Percentiles rank a stretch among this genome's conserved stretches.
These are phyloP conservation scores for Pseudoscleropodium purum DNA, from an alignment of 225 moss, liverwort and hornwort species.

Conservation along the genomic window DNA sequence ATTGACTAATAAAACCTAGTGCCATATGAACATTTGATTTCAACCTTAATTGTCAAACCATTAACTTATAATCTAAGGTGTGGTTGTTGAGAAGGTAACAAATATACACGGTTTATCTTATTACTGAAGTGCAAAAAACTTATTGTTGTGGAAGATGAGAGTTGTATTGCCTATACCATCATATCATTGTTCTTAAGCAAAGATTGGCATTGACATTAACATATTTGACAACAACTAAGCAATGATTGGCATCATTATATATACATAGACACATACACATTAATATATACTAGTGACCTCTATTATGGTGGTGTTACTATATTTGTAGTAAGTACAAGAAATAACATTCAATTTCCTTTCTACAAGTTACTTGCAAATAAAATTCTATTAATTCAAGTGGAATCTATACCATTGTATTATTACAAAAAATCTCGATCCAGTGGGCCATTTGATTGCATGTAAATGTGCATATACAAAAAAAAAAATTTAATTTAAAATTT, in stretches of 20 bases:
- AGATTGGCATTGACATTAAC: background rate
- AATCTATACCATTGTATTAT: rapidly evolving
- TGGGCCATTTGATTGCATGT: too few species aligned
- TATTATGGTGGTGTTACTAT: background rate
- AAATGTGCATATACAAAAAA: too few species aligned
- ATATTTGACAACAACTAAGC: background rate
- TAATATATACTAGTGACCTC: rapidly evolving
- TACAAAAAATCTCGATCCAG: too few species aligned
- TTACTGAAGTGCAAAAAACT: constrained; percentile 13
- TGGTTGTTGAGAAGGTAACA: background rate
- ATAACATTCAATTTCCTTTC: background rate
- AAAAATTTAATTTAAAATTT: too few species aligned
- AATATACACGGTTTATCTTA: constrained; percentile 3
- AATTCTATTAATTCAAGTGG: background rate
- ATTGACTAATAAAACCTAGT: background rate
- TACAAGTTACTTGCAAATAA: background rate
- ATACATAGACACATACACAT: too few species aligned
- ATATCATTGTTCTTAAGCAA: background rate
- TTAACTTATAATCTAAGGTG: background rate
- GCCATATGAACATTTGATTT: background rate
- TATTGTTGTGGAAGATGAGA: background rate
- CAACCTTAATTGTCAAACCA: background rate
- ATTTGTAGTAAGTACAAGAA: background rate
- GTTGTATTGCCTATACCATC: constrained; percentile 29
- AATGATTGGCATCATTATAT: too few species aligned